Evolutionary conservation across 2,329 filamentous ascomycete species (phyloP).

Genomic region (Colletotrichum gigasporum): DNA sequence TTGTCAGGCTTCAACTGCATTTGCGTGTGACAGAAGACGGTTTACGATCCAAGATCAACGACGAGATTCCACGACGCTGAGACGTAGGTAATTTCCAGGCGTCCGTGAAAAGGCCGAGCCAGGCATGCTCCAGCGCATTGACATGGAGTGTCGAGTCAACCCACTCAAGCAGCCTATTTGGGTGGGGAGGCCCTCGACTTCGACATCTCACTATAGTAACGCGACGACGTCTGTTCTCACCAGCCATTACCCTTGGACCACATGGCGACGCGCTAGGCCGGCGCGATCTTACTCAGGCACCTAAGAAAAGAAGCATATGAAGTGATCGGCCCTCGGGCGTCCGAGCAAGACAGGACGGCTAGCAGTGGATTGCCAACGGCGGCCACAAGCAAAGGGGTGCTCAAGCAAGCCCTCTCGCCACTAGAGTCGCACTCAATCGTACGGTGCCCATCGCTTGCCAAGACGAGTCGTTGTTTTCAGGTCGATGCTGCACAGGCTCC

Average conservation of each 20-base stretch:
- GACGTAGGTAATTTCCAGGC: slow-evolving; percentile 17
- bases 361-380: neutral
- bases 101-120: slow-evolving; percentile 16
- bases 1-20: neutral
- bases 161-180: neutral
- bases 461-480: slow-evolving; percentile 29
- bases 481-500: slow-evolving; percentile 6
- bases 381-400: slow-evolving; percentile 4
- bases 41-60: neutral
- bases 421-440: slow-evolving; percentile 18
- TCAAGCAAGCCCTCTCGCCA: slow-evolving; percentile 6
- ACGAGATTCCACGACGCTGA: slow-evolving; percentile 1
- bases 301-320: slow-evolving; percentile 27
- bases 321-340: slow-evolving; percentile 11
- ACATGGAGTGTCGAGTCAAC: neutral
- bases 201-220: neutral
- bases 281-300: neutral
- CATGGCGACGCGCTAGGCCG: slow-evolving; percentile 10
- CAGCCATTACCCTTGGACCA: neutral
- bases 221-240: slow-evolving; percentile 11
- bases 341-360: slow-evolving; percentile 5
- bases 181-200: neutral
- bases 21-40: neutral
- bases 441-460: slow-evolving; percentile 8
- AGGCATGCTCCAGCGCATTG: slow-evolving; percentile 12